A percentile compares a stretch with the other conserved stretches of the same genome.
These are phyloP conservation scores for Groenewaldozyma salmanticensis DNA, from an alignment of 805 yeast genomes.

Conservation along the genomic window DNA sequence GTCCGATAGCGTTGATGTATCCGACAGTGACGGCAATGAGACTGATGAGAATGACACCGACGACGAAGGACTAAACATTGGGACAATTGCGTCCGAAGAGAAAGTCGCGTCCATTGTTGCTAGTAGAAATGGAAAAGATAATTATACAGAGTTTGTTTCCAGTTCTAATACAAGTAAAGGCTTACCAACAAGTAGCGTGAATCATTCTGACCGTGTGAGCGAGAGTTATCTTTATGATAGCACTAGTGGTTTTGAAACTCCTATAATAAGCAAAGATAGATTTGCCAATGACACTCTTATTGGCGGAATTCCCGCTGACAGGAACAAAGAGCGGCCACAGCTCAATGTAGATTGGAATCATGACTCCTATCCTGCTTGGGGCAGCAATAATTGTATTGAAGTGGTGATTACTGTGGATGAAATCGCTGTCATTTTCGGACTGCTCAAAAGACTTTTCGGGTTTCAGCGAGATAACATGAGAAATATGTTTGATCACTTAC, in stretches of 20 bases:
- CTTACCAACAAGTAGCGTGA: not conserved
- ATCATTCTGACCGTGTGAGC: not conserved
- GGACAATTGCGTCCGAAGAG: not conserved
- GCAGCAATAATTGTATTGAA: slow-evolving; percentile 54
- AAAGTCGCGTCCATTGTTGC: not conserved
- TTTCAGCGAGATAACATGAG: slow-evolving; percentile 57
- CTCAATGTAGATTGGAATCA: slow-evolving; percentile 18
- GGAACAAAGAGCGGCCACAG: slow-evolving; percentile 5
- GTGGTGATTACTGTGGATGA: slow-evolving; percentile 33
- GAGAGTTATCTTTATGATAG: not conserved
- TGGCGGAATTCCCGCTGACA: not conserved
- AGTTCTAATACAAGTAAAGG: not conserved
- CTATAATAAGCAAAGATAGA: not conserved
- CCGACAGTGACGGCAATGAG: not conserved
- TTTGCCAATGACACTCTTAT: not conserved
- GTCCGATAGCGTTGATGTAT: not conserved
- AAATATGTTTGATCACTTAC: slow-evolving; percentile 57
- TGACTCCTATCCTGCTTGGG: slow-evolving; percentile 88
- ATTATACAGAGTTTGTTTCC: not conserved
- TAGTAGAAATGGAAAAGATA: not conserved
- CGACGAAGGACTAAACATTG: not conserved
- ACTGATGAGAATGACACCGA: not conserved
- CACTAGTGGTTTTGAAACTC: not conserved
- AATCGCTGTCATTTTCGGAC: slow-evolving; percentile 47
- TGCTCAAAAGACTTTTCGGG: slow-evolving; percentile 48